phyloP scores from a whole-genome alignment of 495 filamentous ascomycete species.

The Cercophora newfieldiana region DNA sequence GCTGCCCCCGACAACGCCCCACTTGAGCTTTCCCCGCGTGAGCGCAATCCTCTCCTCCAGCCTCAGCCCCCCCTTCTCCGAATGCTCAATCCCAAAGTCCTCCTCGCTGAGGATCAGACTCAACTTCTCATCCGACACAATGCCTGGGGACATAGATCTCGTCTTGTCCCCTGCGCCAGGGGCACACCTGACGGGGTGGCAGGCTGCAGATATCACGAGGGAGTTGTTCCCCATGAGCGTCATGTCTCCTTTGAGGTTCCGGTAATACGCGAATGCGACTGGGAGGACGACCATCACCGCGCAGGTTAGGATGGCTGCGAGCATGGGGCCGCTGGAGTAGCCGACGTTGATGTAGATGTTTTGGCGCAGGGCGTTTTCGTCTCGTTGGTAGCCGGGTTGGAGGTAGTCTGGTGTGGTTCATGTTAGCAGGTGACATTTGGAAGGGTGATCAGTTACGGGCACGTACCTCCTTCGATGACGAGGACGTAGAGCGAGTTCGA shows the following conservation, averaged over 20 bases:
- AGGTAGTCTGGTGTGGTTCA: background rate
- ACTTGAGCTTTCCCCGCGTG: background rate
- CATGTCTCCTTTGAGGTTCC: background rate
- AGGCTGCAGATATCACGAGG: slow-evolving; percentile 2
- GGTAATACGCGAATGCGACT: background rate
- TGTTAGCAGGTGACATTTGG: background rate
- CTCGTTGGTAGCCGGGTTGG: background rate
- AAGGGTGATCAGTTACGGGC: background rate
- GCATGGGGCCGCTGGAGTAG: slow-evolving; percentile 6
- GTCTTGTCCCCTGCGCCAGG: background rate
- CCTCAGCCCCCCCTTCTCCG: background rate
- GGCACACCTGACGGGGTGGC: background rate
- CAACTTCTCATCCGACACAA: background rate
- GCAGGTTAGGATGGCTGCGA: background rate
- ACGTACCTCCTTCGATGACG: background rate
- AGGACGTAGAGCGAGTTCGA: slow-evolving; percentile 7
- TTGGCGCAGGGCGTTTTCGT: background rate
- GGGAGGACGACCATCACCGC: background rate
- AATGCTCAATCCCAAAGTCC: background rate
- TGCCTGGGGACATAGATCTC: background rate
- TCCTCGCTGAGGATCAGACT: background rate
- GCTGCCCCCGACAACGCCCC: background rate
- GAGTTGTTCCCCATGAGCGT: slow-evolving; percentile 11
- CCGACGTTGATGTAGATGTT: slow-evolving; percentile 3
- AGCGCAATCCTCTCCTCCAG: background rate